Conservation (phyloP, 176 grass and related monocot genomes). For the Thalia dealbata region DNA sequence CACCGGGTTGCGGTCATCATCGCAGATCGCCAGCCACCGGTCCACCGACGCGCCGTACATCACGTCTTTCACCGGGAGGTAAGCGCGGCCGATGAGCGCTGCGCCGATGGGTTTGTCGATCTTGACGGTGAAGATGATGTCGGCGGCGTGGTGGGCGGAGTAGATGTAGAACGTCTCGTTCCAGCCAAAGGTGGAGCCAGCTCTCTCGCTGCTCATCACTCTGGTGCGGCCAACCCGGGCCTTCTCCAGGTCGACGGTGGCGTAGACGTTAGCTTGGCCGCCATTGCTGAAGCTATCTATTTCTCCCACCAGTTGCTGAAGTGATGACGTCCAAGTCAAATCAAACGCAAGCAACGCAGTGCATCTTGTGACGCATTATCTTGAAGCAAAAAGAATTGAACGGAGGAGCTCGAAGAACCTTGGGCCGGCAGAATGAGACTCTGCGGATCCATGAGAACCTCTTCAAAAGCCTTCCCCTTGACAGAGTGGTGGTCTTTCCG, state of each 20-base stretch:
- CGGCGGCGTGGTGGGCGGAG: conserved; percentile 57
- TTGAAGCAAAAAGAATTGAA: neutral
- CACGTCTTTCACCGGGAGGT: conserved; percentile 30
- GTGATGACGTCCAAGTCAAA: neutral
- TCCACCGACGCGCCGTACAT: conserved; percentile 16
- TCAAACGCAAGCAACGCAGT: neutral
- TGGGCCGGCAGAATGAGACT: conserved; percentile 40
- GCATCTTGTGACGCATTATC: neutral
- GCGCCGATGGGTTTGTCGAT: conserved; percentile 41
- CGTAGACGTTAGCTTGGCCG: conserved; percentile 39
- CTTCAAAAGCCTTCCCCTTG: conserved; percentile 27
- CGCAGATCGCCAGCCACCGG: conserved; percentile 45
- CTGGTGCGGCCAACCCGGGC: conserved; percentile 58
- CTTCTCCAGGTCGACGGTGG: conserved; percentile 89
- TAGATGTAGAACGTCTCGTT: conserved; percentile 69
- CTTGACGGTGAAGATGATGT: conserved; percentile 84
- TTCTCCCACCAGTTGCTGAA: conserved; percentile 1
- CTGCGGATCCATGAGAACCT: conserved; percentile 60
- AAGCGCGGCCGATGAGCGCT: conserved; percentile 64
- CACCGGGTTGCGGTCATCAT: conserved; percentile 28
- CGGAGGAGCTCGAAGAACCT: conserved; percentile 25
- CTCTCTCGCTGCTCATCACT: conserved; percentile 1
- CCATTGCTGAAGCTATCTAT: conserved; percentile 22
- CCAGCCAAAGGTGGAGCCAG: conserved; percentile 28
- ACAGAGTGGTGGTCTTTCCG: neutral